Evolutionary conservation across 129 eudicot genomes (phyloP).

Genomic region (Pittosporum tobira): DNA sequence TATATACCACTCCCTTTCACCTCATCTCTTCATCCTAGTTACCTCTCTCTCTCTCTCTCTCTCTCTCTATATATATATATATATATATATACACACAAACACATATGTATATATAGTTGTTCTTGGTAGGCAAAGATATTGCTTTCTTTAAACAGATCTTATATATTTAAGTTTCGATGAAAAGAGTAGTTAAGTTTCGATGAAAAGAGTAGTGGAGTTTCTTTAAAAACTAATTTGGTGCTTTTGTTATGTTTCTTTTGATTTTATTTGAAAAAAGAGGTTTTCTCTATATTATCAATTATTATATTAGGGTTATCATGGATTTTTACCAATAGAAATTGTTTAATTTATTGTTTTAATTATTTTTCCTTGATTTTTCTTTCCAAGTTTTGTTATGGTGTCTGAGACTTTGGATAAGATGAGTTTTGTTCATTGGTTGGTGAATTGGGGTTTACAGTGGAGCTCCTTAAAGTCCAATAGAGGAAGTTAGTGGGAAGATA

Average conservation of each 20-base stretch:
- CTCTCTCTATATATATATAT: neutral
- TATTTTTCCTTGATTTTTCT: no score
- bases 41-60: neutral
- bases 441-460: constrained; percentile 22
- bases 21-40: neutral
- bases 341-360: no score
- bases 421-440: no score
- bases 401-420: no score
- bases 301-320: neutral
- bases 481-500: constrained; percentile 22
- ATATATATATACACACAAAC: no score
- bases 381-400: no score
- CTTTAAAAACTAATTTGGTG: neutral
- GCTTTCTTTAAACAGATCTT: neutral
- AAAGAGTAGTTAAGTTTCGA: neutral
- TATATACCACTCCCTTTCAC: constrained; percentile 8
- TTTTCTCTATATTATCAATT: neutral
- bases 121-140: neutral
- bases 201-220: neutral
- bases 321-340: no score
- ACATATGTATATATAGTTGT: neutral
- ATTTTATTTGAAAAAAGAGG: neutral
- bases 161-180: neutral
- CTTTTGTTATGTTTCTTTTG: neutral
- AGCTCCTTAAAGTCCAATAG: constrained; percentile 53